phyloP scores from a whole-genome alignment of 345 rosid species.

The Kernera saxatilis region DNA sequence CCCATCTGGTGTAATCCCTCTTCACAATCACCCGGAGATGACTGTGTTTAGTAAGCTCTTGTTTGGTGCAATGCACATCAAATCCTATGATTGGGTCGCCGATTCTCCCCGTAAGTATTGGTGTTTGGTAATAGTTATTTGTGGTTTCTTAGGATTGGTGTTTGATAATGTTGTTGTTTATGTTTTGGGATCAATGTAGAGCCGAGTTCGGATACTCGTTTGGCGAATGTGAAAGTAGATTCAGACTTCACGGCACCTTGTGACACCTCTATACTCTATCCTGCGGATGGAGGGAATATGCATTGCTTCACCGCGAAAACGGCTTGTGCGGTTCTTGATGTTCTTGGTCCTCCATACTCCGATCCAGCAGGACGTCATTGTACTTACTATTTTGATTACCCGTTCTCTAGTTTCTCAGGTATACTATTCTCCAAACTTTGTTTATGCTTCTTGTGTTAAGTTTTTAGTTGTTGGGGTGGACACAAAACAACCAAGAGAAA shows the following conservation, averaged over 20 bases:
- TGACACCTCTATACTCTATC: constrained; percentile 74
- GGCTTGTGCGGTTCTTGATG: constrained; percentile 88
- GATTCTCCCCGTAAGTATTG: constrained; percentile 36
- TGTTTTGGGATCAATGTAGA: constrained; percentile 30
- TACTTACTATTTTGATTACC: constrained; percentile 59
- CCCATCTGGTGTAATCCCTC: constrained; percentile 80
- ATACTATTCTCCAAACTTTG: constrained; percentile 4
- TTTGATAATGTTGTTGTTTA: not conserved
- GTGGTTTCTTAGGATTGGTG: not conserved
- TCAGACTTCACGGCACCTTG: constrained; percentile 72
- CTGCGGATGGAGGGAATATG: constrained; percentile 92
- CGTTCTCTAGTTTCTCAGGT: constrained; percentile 58
- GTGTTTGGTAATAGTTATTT: not conserved
- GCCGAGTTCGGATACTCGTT: constrained; percentile 39
- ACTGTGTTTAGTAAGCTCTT: constrained; percentile 96
- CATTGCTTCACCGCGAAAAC: constrained; percentile 87
- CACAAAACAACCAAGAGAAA: too few relatives aligned
- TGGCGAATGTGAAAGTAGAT: constrained; percentile 75
- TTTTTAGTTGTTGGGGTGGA: not conserved
- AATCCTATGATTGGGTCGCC: constrained; percentile 82
- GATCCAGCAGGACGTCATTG: constrained; percentile 82
- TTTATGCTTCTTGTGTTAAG: not conserved
- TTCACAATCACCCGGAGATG: constrained; percentile 98
- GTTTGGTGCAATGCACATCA: constrained; percentile 91
- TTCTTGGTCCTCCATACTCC: constrained; percentile 86